Base-by-base conservation (phyloP, 2,329 filamentous ascomycete genomes). In the Zelopaecilomyces penicillatus region DNA sequence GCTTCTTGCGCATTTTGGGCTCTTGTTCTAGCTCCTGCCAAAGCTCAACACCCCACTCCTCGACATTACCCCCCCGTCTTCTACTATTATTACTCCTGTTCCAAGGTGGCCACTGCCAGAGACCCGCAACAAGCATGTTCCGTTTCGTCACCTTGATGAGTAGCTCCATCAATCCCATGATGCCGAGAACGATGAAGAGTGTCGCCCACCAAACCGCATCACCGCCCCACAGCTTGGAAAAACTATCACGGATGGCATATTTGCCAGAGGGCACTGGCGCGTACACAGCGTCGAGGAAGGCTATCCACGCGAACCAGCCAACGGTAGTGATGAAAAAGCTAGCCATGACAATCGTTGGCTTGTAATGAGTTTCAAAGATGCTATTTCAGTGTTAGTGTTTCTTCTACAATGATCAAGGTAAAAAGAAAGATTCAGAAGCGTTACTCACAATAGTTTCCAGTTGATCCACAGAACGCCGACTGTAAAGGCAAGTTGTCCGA, bases 311-410 rank as follows among this genome's bases (percentile, higher is more conserved):
- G 61, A 72, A 79, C 76, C 87, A 94, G 29, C 85, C 87, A 3
- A 64, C 60, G 4, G 76, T 66, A 4, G 80, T 83, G 52, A 82
- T 57, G 52, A 76, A 60, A 60, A 84, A 79, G 32, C 71, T 70
- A 34, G 69, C 62, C 52, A 75, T 71, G 30, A 85, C 79, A 29
- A 87, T 73, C 44, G 75, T 55, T 1, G 82, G 80, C 57, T 87
- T 88, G 69, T 83, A 82, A 64, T 90, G 83, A 7, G 85, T 84
- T 65, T 93, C 87, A 43, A 94, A 71, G 49, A 85, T 76, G 52
- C 79, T 65, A 53, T 12, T 27, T n/a, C 5, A 12, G 2, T 19
- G 9, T 19, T 30, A 43, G 41, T 7, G 29, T 6, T 4, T 11
- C 29, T 39, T 30, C n/a, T 33, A n/a, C 7, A n/a, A 26, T 19